Conservation (phyloP, 1,139 yeast species). For the Yamadazyma siamensis region DNA sequence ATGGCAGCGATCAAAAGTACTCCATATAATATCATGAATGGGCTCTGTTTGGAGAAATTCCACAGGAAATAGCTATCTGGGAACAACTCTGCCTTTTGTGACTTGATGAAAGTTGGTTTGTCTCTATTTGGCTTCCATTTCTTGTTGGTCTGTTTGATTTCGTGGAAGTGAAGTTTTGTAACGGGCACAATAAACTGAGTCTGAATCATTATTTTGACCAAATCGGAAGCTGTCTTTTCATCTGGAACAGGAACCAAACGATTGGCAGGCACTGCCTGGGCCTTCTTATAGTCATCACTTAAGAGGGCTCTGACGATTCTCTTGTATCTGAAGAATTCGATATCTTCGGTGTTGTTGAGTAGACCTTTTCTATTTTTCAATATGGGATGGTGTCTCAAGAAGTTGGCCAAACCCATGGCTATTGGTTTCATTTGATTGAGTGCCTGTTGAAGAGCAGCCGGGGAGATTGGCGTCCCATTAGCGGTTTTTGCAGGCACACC, state of each 20-base stretch:
- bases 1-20: slow-evolving; percentile 62
- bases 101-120: slow-evolving; percentile 66
- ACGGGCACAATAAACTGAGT: slow-evolving; percentile 75
- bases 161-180: slow-evolving; percentile 66
- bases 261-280: slow-evolving; percentile 50
- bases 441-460: slow-evolving; percentile 13
- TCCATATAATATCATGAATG: slow-evolving; percentile 62
- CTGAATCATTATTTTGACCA: slow-evolving; percentile 67
- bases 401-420: slow-evolving; percentile 61
- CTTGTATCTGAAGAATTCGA: slow-evolving; percentile 84
- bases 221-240: slow-evolving; percentile 56
- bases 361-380: slow-evolving; percentile 82
- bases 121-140: slow-evolving; percentile 66
- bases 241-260: slow-evolving; percentile 55
- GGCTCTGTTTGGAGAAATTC: slow-evolving; percentile 78
- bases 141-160: slow-evolving; percentile 61
- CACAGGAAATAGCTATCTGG: slow-evolving; percentile 86
- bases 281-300: slow-evolving; percentile 65
- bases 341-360: slow-evolving; percentile 59
- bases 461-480: slow-evolving; percentile 6
- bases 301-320: slow-evolving; percentile 76
- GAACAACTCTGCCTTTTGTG: slow-evolving; percentile 64
- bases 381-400: slow-evolving; percentile 57
- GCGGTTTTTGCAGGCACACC: slow-evolving; percentile 8
- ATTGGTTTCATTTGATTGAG: slow-evolving; percentile 18